Base-by-base conservation (phyloP, 176 grass and related monocot genomes). In the Ensete ventricosum region DNA sequence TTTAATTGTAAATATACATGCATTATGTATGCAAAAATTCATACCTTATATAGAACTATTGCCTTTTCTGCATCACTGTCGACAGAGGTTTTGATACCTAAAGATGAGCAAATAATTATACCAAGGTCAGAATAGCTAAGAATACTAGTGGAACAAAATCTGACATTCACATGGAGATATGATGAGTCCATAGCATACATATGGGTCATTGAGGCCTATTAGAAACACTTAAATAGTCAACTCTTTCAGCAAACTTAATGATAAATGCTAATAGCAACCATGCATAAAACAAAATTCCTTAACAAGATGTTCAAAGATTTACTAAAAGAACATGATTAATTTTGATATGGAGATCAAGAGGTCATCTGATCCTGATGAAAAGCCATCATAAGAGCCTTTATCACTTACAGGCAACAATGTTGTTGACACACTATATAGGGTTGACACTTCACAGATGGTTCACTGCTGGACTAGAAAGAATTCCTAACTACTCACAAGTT, bases 41-140 rank as follows among this genome's bases (percentile, higher is more conserved):
- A 84, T 85, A 98, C 95, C 95, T 93, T 93, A 65, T 91, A 98
- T 52, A 98, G 79, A 84, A 98, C 90, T 73, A 98, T 93, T 14
- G 95, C 90, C 64, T 92, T 93, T 55, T 91, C 90, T 72, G 79
- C 75, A 73, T 93, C 86, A 66, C 75, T 76, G 81, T 89, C 81
- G 69, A 60, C 52, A 54, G 77, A 84, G 74, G 69, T 34, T 58
- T 52, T 81, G 53, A 48, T 72, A 79, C 90, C 93, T 96, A 80
- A 29, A 50, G 68, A 55, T 73, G 50, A 79, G 55, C 63, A 84
- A 53, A 69, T 17, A 80, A 78, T 24, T 24, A 78, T 62, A 79
- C 9, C 1, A 14, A 27, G 1, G 7, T 12, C 24, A 55, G 21
- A 54, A 55, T 29, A 73, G 20, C 12, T 52, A 53, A 25, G 8